Percentiles rank a stretch among this genome's conserved stretches.
These are phyloP conservation scores for Piedraia hortae DNA, from an alignment of 2,329 filamentous ascomycete species.

Conservation along the genomic window DNA sequence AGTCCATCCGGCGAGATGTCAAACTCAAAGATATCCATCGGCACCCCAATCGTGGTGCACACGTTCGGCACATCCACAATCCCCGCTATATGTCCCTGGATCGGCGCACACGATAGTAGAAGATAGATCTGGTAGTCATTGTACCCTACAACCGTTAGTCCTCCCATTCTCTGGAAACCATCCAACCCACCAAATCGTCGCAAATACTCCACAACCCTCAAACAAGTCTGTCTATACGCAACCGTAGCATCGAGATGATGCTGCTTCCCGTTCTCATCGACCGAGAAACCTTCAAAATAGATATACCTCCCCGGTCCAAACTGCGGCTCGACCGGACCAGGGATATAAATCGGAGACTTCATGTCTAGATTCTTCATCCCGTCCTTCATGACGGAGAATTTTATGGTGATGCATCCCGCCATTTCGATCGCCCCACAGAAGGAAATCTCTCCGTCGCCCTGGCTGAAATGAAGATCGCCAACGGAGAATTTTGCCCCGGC, in stretches of 20 bases:
- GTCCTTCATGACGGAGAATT: conserved; percentile 63
- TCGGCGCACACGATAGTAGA: conserved; percentile 56
- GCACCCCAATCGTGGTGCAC: conserved; percentile 65
- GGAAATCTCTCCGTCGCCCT: conserved; percentile 70
- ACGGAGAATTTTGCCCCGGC: conserved; percentile 70
- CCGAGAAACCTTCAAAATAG: conserved; percentile 73
- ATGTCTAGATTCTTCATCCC: conserved; percentile 48
- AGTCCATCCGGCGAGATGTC: conserved; percentile 46
- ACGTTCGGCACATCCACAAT: conserved; percentile 27
- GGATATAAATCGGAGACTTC: conserved; percentile 62
- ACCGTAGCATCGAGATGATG: conserved; percentile 70
- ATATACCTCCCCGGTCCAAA: conserved; percentile 60
- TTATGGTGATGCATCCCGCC: conserved; percentile 73
- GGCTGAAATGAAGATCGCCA: conserved; percentile 53
- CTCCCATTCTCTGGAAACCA: neutral
- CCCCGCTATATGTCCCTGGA: conserved; percentile 69
- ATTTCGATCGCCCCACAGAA: conserved; percentile 64
- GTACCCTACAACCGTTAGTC: conserved; percentile 18
- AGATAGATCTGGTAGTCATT: conserved; percentile 60
- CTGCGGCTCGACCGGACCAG: conserved; percentile 65
- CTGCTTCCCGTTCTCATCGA: conserved; percentile 70
- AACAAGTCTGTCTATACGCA: conserved; percentile 56
- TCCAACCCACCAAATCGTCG: conserved; percentile 32
- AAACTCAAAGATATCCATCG: conserved; percentile 88
- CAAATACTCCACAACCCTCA: conserved; percentile 52